Conservation (phyloP, 2,329 filamentous ascomycete genomes). For the Cercospora zeina region DNA sequence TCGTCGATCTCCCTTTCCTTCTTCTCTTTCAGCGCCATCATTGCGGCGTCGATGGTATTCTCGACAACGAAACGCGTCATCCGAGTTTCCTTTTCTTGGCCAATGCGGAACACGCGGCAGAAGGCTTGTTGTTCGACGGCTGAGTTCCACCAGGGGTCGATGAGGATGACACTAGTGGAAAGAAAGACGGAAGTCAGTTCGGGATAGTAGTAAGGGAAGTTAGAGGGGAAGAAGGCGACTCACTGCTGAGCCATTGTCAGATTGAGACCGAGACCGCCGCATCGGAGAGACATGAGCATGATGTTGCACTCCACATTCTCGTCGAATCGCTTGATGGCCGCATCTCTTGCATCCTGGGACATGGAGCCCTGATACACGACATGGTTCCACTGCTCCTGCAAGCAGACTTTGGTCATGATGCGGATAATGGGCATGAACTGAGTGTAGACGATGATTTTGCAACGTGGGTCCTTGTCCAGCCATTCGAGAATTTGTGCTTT, state of each 20-base stretch:
- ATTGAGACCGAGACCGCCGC: conserved; percentile 61
- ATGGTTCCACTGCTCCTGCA: conserved; percentile 51
- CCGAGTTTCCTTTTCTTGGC: conserved; percentile 61
- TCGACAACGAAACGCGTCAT: conserved; percentile 60
- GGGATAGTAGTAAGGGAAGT: not conserved
- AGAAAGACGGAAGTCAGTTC: not conserved
- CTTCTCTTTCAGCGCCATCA: conserved; percentile 56
- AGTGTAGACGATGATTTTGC: conserved; percentile 60
- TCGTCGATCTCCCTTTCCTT: conserved; percentile 53
- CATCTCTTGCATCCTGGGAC: conserved; percentile 47
- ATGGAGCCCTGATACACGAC: conserved; percentile 56
- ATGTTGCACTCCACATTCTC: conserved; percentile 45
- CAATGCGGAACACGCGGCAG: conserved; percentile 64
- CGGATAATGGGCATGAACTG: conserved; percentile 58
- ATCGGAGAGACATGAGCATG: conserved; percentile 58
- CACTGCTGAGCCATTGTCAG: conserved; percentile 54
- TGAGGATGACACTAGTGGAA: conserved; percentile 46
- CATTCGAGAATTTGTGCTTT: conserved; percentile 51
- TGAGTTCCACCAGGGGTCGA: conserved; percentile 61
- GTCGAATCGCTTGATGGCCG: conserved; percentile 52
- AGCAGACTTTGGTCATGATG: conserved; percentile 55
- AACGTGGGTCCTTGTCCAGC: conserved; percentile 46
- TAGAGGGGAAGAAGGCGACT: not conserved
- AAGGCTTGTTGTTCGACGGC: conserved; percentile 47
- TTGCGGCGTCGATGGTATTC: conserved; percentile 59